Evolutionary conservation across 306 rosid genomes (phyloP).

Genomic region (Vigna nakashimae): DNA sequence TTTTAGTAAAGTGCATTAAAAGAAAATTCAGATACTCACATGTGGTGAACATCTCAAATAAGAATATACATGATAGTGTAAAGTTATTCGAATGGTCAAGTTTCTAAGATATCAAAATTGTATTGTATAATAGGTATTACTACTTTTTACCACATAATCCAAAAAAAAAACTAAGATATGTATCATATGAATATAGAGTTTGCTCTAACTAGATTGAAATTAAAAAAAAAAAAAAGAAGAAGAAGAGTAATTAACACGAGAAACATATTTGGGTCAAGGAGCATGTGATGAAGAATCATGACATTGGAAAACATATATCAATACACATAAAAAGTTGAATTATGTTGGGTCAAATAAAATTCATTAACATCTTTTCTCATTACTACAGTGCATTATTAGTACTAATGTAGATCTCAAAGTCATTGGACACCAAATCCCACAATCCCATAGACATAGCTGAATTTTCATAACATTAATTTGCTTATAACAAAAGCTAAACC

Average conservation of each 20-base stretch:
- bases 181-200: no score
- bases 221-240: no score
- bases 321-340: background rate
- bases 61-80: no score
- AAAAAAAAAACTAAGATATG: no score
- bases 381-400: background rate
- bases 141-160: no score
- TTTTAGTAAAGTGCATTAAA: no score
- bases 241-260: background rate
- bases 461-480: background rate
- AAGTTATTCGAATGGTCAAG: no score
- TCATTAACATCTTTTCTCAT: background rate
- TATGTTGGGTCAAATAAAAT: constrained; percentile 6
- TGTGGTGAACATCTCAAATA: no score
- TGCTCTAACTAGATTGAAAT: no score
- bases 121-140: no score
- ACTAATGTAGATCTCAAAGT: constrained; percentile 28
- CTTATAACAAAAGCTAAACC: constrained; percentile 22
- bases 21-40: no score
- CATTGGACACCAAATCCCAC: constrained; percentile 25
- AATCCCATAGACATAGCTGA: background rate
- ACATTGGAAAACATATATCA: background rate
- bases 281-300: background rate
- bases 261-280: background rate
- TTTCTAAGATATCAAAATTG: no score